phyloP scores from a whole-genome alignment of 2,329 filamentous ascomycete species.

The Parasarocladium wereldwijsianum region DNA sequence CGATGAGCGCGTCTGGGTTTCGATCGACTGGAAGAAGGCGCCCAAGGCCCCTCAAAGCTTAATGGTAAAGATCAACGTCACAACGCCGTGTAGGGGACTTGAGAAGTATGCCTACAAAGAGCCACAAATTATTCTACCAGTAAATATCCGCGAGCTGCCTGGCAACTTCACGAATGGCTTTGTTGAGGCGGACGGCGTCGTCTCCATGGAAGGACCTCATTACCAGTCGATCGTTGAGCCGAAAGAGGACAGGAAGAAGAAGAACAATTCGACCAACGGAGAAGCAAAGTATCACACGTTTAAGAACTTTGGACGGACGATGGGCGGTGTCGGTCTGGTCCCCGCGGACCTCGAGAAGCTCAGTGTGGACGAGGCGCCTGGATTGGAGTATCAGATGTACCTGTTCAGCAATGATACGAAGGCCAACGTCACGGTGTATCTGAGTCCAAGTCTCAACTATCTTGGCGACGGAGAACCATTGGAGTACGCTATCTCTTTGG shows the following conservation, averaged over 20 bases:
- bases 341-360: slow-evolving; percentile 36
- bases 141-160: slow-evolving; percentile 33
- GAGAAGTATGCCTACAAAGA: slow-evolving; percentile 24
- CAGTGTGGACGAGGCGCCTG: slow-evolving; percentile 31
- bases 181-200: slow-evolving; percentile 43
- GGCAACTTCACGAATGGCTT: slow-evolving; percentile 40
- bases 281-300: slow-evolving; percentile 35
- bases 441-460: slow-evolving; percentile 39
- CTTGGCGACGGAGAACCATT: slow-evolving; percentile 32
- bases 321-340: slow-evolving; percentile 40
- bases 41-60: slow-evolving; percentile 20
- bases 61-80: slow-evolving; percentile 36
- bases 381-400: slow-evolving; percentile 46
- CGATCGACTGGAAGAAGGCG: slow-evolving; percentile 8
- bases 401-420: slow-evolving; percentile 37
- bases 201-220: slow-evolving; percentile 40
- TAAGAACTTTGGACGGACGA: slow-evolving; percentile 39
- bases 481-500: slow-evolving; percentile 34
- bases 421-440: slow-evolving; percentile 28
- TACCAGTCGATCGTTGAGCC: slow-evolving; percentile 25
- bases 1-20: slow-evolving; percentile 7
- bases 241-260: slow-evolving; percentile 5
- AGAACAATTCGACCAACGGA: slow-evolving; percentile 11
- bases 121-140: slow-evolving; percentile 37
- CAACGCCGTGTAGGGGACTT: slow-evolving; percentile 26